Evolutionary conservation across 73 alveolate genomes (phyloP), one percentile per base, ranked within the genome.

Genomic region (Tetrahymena thermophila): DNA sequence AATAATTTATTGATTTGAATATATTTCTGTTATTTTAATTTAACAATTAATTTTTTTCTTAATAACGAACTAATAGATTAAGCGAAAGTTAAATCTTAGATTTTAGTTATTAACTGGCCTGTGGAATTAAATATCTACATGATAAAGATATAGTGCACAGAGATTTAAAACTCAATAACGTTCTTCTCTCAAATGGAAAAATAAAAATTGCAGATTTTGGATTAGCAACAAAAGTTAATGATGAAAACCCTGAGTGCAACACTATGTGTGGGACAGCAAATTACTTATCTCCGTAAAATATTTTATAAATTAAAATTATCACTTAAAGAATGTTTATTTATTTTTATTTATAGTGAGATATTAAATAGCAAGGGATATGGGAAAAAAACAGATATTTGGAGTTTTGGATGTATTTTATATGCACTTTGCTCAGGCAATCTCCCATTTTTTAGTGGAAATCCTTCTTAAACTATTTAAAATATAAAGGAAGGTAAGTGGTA

Each of bases 221-320:
- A 98, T 94, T 96, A 71, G 98, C 98, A 5, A 98, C 99, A 17
- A 98, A 98, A 94, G 97, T 98, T 42, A 98, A 97, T 34, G 98
- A 98, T 94, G 99, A 98, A 38, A 98, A 99, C 35, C 99, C 98
- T 93, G 97, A 97, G 96, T 97, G 98, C 97, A 96, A 98, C 38
- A 98, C 99, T 14, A 96, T 98, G n/a, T 98, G 99, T 93, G 99
- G 99, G 3, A 98, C 99, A 15, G 99, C 99, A 0, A 98, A 98
- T 96, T 98, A 98, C 93, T 97, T 98, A 10, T 98, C 99, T 42
- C 99, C 99, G 71, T 94, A 85, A 95, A 56, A 25, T 50, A 50
- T 43, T 43, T 43, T 5, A 14, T 5, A 14, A 14, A 16, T 16
- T 43, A 4, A 14, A 14, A 43, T 43, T 1, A 10, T 16, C 1